These are phyloP conservation scores for Polyporus tsugae DNA, from an alignment of 1,284 basidiomycete genomes.

Conservation along the genomic window DNA sequence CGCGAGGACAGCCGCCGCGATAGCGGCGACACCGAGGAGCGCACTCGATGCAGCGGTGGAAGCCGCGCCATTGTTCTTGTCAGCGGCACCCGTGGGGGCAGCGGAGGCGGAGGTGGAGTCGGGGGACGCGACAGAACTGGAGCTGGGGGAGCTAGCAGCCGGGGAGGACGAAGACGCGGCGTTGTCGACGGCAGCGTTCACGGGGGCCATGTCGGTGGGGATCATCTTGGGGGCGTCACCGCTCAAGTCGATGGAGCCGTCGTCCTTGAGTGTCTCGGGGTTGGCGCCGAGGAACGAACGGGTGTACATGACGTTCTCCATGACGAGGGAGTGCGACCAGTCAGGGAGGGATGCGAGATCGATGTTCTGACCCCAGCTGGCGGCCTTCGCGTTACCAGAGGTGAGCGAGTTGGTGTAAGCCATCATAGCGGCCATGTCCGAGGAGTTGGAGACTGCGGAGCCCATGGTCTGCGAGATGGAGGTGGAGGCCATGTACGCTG, in stretches of 20 bases:
- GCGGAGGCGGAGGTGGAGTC: slow-evolving; percentile 40
- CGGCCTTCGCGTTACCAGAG: slow-evolving; percentile 53
- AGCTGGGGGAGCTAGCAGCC: slow-evolving; percentile 39
- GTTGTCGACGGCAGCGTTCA: slow-evolving; percentile 42
- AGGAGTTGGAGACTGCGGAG: slow-evolving; percentile 55
- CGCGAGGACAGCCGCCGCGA: slow-evolving; percentile 62
- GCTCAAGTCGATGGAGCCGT: slow-evolving; percentile 63
- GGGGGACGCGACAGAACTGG: slow-evolving; percentile 39
- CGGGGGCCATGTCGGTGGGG: slow-evolving; percentile 61
- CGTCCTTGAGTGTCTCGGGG: slow-evolving; percentile 57
- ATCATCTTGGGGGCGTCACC: slow-evolving; percentile 59
- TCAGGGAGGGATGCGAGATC: slow-evolving; percentile 62
- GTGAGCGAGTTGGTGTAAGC: slow-evolving; percentile 59
- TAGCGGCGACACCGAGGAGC: slow-evolving; percentile 57
- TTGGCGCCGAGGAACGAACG: slow-evolving; percentile 70
- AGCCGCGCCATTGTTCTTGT: slow-evolving; percentile 55
- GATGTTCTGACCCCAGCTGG: slow-evolving; percentile 70
- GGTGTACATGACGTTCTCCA: slow-evolving; percentile 48
- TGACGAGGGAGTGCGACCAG: slow-evolving; percentile 58
- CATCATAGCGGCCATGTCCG: slow-evolving; percentile 63
- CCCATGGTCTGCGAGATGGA: slow-evolving; percentile 63
- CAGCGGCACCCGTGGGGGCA: slow-evolving; percentile 22
- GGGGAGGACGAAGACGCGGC: slow-evolving; percentile 35
- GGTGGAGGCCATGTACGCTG: slow-evolving; percentile 47
- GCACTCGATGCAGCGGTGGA: slow-evolving; percentile 58